Evolutionary conservation across 495 filamentous ascomycete species (phyloP).

Genomic region (Astrocystis sublimbata): DNA sequence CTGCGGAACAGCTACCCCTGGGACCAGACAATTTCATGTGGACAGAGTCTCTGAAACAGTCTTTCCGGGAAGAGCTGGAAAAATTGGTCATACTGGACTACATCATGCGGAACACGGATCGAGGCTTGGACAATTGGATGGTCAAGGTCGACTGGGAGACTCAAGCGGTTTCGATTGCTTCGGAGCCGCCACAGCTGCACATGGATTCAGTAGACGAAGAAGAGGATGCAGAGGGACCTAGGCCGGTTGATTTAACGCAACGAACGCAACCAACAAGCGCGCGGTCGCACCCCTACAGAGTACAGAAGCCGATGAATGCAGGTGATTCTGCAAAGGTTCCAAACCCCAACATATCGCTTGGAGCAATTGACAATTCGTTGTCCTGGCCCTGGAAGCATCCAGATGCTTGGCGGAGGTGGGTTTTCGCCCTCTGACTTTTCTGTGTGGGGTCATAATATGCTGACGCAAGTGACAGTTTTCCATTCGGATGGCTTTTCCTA

Average conservation of each 20-base stretch:
- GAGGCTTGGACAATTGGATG: slow-evolving; percentile 99
- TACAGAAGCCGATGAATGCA: slow-evolving; percentile 83
- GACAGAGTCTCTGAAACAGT: slow-evolving; percentile 86
- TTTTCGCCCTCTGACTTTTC: background rate
- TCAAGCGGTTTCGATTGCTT: slow-evolving; percentile 79
- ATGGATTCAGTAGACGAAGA: slow-evolving; percentile 48
- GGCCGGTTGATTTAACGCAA: slow-evolving; percentile 57
- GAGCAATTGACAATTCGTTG: slow-evolving; percentile 95
- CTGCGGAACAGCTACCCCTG: slow-evolving; percentile 34
- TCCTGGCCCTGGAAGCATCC: slow-evolving; percentile 99
- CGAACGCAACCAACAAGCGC: slow-evolving; percentile 45
- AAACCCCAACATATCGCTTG: slow-evolving; percentile 70
- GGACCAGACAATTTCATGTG: slow-evolving; percentile 68
- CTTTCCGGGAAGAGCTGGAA: slow-evolving; percentile 92
- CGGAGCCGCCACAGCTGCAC: slow-evolving; percentile 74
- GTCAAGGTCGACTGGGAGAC: slow-evolving; percentile 87
- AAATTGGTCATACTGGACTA: slow-evolving; percentile 98
- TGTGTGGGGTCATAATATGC: slow-evolving; percentile 7
- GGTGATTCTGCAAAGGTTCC: slow-evolving; percentile 51
- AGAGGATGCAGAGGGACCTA: slow-evolving; percentile 56
- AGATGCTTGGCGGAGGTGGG: slow-evolving; percentile 71
- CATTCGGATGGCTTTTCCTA: slow-evolving; percentile 97
- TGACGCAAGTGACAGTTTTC: slow-evolving; percentile 62
- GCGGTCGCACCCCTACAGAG: slow-evolving; percentile 66
- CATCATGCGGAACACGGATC: slow-evolving; percentile 98